Percentiles rank a stretch among this genome's conserved stretches.
phyloP scores from a whole-genome alignment of 345 rosid genomes.

The Cardamine resedifolia region DNA sequence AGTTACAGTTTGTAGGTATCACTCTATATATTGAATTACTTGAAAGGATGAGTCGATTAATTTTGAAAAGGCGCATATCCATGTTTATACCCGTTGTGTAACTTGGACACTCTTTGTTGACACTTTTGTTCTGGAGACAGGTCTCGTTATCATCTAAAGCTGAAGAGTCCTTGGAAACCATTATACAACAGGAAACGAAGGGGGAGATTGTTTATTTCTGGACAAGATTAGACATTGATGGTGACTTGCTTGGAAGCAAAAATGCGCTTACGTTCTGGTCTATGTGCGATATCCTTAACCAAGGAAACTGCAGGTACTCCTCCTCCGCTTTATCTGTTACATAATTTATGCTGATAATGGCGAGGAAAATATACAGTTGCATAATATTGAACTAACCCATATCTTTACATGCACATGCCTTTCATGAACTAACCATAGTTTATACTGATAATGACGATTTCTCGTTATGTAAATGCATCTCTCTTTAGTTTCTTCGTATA shows the following conservation, averaged over 20 bases:
- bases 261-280: constrained; percentile 68
- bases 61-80: not conserved
- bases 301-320: constrained; percentile 67
- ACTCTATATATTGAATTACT: not conserved
- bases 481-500: not conserved
- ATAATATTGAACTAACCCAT: not conserved
- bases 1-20: not conserved
- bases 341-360: constrained; percentile 11
- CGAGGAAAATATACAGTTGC: not conserved
- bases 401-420: not conserved
- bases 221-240: constrained; percentile 57
- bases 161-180: constrained; percentile 60
- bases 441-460: not conserved
- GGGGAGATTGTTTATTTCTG: constrained; percentile 71
- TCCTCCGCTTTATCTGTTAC: not conserved
- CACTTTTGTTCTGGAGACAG: constrained; percentile 38
- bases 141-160: constrained; percentile 62
- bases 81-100: not conserved
- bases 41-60: constrained; percentile 3
- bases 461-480: not conserved
- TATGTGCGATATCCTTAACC: constrained; percentile 69
- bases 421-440: not conserved
- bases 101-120: constrained; percentile 5
- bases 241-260: constrained; percentile 43
- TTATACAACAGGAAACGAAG: constrained; percentile 53